Percentiles rank a stretch among this genome's conserved stretches.
phyloP scores from a whole-genome alignment of 441 rosid species.

The Sinapis alba region DNA sequence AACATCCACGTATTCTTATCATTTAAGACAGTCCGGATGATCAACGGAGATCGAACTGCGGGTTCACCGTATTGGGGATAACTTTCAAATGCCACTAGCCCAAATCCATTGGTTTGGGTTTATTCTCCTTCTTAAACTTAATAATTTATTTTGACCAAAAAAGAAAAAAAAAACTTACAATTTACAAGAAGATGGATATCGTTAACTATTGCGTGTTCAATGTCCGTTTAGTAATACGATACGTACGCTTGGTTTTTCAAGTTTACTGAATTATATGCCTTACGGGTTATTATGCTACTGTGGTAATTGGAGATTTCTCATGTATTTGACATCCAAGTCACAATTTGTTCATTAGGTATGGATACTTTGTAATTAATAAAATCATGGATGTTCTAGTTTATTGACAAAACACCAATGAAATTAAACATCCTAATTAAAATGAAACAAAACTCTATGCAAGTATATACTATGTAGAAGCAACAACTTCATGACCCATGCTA shows the following conservation, averaged over 20 bases:
- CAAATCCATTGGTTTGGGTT: no score
- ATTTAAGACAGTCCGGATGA: no score
- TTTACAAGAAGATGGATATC: neutral
- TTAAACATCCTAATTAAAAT: neutral
- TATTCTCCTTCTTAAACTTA: no score
- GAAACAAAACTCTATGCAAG: neutral
- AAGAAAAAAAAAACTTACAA: no score
- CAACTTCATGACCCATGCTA: constrained; percentile 10
- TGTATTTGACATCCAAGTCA: neutral
- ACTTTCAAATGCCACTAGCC: no score
- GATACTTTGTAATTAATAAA: neutral
- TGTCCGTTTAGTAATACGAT: neutral
- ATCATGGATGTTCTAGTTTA: neutral
- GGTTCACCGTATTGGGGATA: no score
- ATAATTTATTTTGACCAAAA: no score
- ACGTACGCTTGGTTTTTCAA: neutral
- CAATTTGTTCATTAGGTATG: neutral
- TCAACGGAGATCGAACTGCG: no score
- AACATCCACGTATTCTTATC: no score
- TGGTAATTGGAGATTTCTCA: neutral
- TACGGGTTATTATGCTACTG: neutral
- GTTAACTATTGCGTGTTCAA: neutral
- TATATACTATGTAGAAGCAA: neutral
- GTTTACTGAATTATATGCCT: neutral
- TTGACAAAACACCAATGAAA: neutral